These are phyloP conservation scores for Tuber melanosporum DNA, from an alignment of 495 filamentous ascomycete species.

Conservation along the genomic window DNA sequence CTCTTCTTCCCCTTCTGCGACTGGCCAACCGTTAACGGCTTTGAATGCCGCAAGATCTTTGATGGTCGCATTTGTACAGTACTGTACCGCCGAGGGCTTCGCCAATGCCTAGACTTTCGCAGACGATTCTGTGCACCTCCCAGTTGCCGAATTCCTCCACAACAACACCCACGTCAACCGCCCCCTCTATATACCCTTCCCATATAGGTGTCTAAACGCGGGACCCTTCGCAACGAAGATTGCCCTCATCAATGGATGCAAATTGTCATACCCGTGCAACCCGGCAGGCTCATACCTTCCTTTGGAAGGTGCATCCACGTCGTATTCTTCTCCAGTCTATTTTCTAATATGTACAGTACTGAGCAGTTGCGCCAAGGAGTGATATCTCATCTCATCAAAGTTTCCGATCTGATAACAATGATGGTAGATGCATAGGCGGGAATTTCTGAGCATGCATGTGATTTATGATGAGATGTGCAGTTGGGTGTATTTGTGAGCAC, in stretches of 20 bases:
- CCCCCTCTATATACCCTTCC: conserved; percentile 5
- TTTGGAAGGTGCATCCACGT: conserved; percentile 54
- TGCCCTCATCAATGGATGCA: conserved; percentile 84
- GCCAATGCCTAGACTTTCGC: conserved; percentile 66
- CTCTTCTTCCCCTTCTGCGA: neutral
- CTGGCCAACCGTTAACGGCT: conserved; percentile 43
- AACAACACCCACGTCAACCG: neutral
- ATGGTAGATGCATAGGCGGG: too few relatives aligned
- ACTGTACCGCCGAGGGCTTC: conserved; percentile 53
- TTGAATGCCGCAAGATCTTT: conserved; percentile 59
- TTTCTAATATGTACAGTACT: too few relatives aligned
- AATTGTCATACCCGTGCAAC: conserved; percentile 84
- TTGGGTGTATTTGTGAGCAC: too few relatives aligned
- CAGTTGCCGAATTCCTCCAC: conserved; percentile 62
- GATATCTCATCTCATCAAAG: too few relatives aligned
- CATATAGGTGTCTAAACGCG: conserved; percentile 52
- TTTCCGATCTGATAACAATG: too few relatives aligned
- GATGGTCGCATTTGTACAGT: conserved; percentile 89
- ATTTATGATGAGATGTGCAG: too few relatives aligned
- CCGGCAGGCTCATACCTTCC: conserved; percentile 66
- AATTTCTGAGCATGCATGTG: too few relatives aligned
- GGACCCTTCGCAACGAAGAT: conserved; percentile 86
- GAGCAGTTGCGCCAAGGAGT: too few relatives aligned
- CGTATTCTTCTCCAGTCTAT: conserved; percentile 68
- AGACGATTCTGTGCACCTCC: conserved; percentile 92